Evolutionary conservation across 2,329 filamentous ascomycete species (phyloP), one percentile per base, ranked within the genome.

Genomic region (Alternaria solani): DNA sequence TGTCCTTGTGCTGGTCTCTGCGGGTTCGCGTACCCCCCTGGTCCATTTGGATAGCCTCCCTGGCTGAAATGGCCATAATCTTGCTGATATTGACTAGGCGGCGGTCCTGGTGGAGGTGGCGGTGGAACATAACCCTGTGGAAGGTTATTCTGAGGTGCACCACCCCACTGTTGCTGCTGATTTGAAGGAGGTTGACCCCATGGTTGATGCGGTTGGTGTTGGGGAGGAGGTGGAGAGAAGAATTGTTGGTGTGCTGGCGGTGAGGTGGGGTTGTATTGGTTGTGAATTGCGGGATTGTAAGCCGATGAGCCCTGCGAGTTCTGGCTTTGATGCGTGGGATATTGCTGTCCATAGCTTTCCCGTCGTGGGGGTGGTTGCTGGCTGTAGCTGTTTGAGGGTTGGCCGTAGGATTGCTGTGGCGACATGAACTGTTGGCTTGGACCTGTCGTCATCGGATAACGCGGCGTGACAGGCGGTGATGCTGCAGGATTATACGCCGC

Each of bases 61-160:
- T 86, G 84, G 8, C 84, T 84, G 51, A 80, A 79, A 4, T 75
- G 76, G 2, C 81, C 79, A 70, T 86, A 89, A n/a, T 84, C 84
- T 42, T 84, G 82, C 48, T 82, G 79, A 5, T 84, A 81, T 34
- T 49, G 46, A 60, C 72, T 83, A 14, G 85, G 85, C 49, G 88
- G 87, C 6, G 87, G 88, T 2, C 87, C 87, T 1, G 88, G 88
- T 0, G 88, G 89, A 11, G 89, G 89, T 4, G 88, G 89, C 18
- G 88, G 88, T 0, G 88, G 88, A 26, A 90, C 83, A 72, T 89
- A 91, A 5, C 88, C 88, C 52, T 87, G 84, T 12, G 87, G 87
- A 55, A 89, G 78, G 62, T 69, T 71, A n/a, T 73, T 74, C 55
- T 79, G 78, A 18, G 87, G 88, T 0, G 87, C 87, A 1, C 86